Evolutionary conservation across 116 monocot species (phyloP).

Genomic region (Iris pallida): DNA sequence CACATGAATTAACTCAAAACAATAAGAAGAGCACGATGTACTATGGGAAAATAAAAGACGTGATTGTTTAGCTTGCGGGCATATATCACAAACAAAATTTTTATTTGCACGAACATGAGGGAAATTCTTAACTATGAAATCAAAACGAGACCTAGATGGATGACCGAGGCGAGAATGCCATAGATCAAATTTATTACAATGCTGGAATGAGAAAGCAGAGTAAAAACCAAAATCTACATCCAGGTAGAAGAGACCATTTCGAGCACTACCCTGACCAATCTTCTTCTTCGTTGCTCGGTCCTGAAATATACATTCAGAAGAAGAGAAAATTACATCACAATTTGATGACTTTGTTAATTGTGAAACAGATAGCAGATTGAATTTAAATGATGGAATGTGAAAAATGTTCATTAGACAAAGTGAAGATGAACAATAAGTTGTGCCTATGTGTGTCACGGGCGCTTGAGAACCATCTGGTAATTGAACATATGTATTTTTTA

Average conservation of each 20-base stretch:
- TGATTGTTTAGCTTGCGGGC: not conserved
- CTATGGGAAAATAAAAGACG: not conserved
- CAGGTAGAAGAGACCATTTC: too few relatives aligned
- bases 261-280: too few relatives aligned
- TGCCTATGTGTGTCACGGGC: conserved; percentile 3
- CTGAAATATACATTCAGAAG: too few relatives aligned
- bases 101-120: too few relatives aligned
- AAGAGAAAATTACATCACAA: too few relatives aligned
- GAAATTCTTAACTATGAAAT: too few relatives aligned
- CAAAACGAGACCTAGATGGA: not conserved
- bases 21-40: not conserved
- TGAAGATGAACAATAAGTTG: not conserved
- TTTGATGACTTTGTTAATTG: too few relatives aligned
- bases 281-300: too few relatives aligned
- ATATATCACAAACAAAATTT: not conserved
- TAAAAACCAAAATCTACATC: not conserved
- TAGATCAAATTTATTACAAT: not conserved
- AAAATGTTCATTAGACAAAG: not conserved
- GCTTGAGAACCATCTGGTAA: not conserved
- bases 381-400: conserved; percentile 1
- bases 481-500: not conserved
- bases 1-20: not conserved
- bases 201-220: not conserved
- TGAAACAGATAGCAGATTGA: not conserved
- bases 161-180: not conserved